Base-by-base conservation (phyloP, 768 basidiomycete genomes). In the Chiua virens region DNA sequence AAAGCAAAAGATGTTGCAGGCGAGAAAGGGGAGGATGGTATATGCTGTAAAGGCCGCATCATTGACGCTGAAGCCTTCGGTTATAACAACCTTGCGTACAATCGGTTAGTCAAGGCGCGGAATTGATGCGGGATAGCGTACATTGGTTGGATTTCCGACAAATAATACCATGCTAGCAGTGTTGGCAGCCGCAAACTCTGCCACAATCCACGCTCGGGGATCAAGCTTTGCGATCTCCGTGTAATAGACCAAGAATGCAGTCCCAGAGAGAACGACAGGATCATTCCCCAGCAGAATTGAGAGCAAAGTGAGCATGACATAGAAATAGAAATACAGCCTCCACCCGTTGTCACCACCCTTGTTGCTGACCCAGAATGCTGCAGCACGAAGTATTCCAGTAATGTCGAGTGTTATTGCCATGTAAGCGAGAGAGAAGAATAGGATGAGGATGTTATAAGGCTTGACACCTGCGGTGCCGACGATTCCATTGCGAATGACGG, bases 341-440 rank as follows among this genome's bases (percentile, higher is more conserved):
- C 77, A 75, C n/a, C 89, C 90, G 23, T 83, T 82, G 7, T 74
- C 67, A 4, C 92, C 89, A 21, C 91, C 88, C 63, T 79, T 81
- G 54, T 88, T 87, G 55, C 86, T 86, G 57, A 97, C 92, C 82
- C 84, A 89, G 71, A 92, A 93, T 0, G 95, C 94, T 2, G 93
- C 83, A 14, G 88, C 87, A 44, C 88, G 83, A 5, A 98, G 77
- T 15, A 94, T 76, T 6, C 96, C 96, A 0, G 93, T 93, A 8
- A 86, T 79, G 61, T 98, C 96, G 37, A 98, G 77, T 0, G 94
- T 91, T 30, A 97, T 87, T 5, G 93, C 85, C 76, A 97, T 87
- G 70, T 98, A 98, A 0, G 94, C 92, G 43, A 97, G 76, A 3
- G 89, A 91, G 59, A 92, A 84, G 71, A 98, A 98, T 1, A 98